Base-by-base conservation (phyloP, 306 rosid species). In the Oemleria cerasiformis region DNA sequence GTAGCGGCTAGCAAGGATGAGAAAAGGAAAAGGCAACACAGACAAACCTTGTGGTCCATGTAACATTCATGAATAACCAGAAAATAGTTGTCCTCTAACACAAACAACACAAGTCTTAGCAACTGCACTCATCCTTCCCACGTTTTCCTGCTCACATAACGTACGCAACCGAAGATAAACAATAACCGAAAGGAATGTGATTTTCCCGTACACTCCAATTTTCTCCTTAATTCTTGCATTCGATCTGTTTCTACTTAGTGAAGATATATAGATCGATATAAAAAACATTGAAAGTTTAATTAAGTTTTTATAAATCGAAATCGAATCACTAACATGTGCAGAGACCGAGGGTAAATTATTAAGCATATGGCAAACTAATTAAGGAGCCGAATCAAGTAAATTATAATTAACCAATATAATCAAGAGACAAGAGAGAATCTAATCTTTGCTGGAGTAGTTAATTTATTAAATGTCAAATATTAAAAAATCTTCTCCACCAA, bases 21-120 rank as follows among this genome's bases (percentile, higher is more conserved):
- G 39, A 7, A 14, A 58, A 41, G 58, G 40, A 38, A 59, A 49
- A 20, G 3, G 45, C 36, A 36, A 19, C 19, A 34, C 7, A 13
- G 16, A 59, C 41, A 16, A 14, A 19, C 63, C 45, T 19, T 20
- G 82, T 73, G 78, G 78, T 73, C 78, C 78, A 78, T 11, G 19
- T 23, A 42, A 66, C 42, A 57, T 41, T 25, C 65, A 21, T 8
- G 50, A 49, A 30, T 30, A 66, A 50, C 30, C 57, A 16, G n/a
- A 57, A 74, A 44, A 49, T 57, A 65, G 60, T 59, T 30, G 63
- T 23, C 63, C 41, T 58, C 36, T 30, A 30, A 30, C 3, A 30
- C 36, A 30, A 2, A 30, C 36, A 30, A 1, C 36, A 30, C 36
- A 30, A 30, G 36, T 30, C 36, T 30, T 0, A 30, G 36, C 2